Conservation (phyloP, 257 asterid genomes). For the Ilex asprella region DNA sequence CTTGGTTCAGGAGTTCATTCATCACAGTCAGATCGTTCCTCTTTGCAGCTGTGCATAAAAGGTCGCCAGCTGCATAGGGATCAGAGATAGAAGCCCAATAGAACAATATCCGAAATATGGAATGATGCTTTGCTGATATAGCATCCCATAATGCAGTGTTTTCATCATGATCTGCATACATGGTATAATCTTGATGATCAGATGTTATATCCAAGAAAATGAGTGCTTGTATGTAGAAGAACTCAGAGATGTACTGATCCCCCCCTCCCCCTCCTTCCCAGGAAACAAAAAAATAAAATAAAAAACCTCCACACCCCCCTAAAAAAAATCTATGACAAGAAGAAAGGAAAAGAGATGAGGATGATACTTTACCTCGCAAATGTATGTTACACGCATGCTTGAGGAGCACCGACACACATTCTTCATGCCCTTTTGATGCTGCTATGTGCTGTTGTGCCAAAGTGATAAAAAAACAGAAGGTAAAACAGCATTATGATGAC, state of each 20-base stretch:
- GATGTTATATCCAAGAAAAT: no score
- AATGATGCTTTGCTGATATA: slow-evolving; percentile 54
- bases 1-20: slow-evolving; percentile 63
- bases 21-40: slow-evolving; percentile 40
- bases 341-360: neutral
- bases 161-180: slow-evolving; percentile 57
- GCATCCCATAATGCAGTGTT: slow-evolving; percentile 89
- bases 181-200: no score
- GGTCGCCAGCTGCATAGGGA: slow-evolving; percentile 71
- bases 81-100: slow-evolving; percentile 84
- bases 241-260: no score
- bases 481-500: no score
- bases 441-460: neutral
- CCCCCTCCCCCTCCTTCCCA: no score
- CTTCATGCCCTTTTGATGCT: slow-evolving; percentile 1
- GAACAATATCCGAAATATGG: slow-evolving; percentile 64
- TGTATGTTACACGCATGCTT: neutral
- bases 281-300: no score
- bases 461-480: no score
- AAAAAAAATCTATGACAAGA: no score
- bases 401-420: neutral
- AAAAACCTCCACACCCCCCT: no score
- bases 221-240: no score
- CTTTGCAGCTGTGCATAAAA: slow-evolving; percentile 70
- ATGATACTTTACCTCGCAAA: neutral